phyloP scores from a whole-genome alignment of 2,329 filamentous ascomycete species.

The Coniochaeta sp. region DNA sequence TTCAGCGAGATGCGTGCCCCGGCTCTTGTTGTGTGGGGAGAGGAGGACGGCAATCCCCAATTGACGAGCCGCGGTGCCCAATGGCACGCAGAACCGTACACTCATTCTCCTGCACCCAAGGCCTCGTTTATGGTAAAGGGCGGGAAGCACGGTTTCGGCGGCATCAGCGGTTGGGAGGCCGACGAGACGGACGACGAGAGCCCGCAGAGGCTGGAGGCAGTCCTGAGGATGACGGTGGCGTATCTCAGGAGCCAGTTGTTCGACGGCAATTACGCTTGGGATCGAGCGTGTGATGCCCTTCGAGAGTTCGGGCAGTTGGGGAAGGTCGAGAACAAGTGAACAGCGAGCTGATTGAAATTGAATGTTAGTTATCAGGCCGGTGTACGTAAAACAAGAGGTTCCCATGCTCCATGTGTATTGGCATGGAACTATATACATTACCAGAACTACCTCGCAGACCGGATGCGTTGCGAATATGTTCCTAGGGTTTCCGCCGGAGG shows the following conservation, averaged over 20 bases:
- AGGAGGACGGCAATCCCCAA: conserved; percentile 25
- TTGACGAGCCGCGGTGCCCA: conserved; percentile 25
- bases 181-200: conserved; percentile 26
- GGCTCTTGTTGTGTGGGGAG: conserved; percentile 30
- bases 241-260: conserved; percentile 29
- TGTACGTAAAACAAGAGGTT: no score
- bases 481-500: no score
- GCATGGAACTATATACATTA: no score
- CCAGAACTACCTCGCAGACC: no score
- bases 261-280: conserved; percentile 24
- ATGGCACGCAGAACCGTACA: conserved; percentile 32
- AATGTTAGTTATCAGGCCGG: no score
- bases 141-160: conserved; percentile 29
- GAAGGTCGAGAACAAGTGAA: conserved; percentile 23
- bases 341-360: no score
- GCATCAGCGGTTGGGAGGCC: conserved; percentile 29
- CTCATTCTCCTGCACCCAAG: conserved; percentile 23
- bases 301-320: conserved; percentile 17
- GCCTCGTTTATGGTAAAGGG: conserved; percentile 25
- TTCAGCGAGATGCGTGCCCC: conserved; percentile 27
- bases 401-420: no score
- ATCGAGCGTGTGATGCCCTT: conserved; percentile 18
- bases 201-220: conserved; percentile 22
- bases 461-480: no score
- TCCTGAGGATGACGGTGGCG: conserved; percentile 30